phyloP scores from a whole-genome alignment of 352 stramenopile species.

The Phytopythium chamaehyphon region DNA sequence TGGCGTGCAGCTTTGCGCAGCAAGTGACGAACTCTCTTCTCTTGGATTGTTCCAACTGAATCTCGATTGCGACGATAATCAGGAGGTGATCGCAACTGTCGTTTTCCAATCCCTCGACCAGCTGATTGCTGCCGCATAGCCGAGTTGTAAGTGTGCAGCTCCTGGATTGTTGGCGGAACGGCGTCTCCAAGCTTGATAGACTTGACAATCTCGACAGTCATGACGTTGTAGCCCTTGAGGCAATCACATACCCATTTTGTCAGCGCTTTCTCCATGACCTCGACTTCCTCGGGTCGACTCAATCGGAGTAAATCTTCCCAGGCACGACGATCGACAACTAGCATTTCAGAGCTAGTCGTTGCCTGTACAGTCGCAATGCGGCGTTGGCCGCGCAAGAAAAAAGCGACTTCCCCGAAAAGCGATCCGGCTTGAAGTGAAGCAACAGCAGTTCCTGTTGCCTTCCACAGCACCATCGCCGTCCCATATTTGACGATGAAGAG shows the following conservation, averaged over 20 bases:
- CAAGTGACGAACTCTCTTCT: constrained; percentile 35
- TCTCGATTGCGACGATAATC: constrained; percentile 5
- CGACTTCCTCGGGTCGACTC: constrained; percentile 34
- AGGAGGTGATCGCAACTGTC: too few relatives aligned
- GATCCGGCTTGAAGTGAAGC: constrained; percentile 47
- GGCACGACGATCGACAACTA: constrained; percentile 42
- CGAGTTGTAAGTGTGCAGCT: constrained; percentile 17
- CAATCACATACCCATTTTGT: constrained; percentile 57
- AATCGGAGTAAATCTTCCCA: constrained; percentile 49
- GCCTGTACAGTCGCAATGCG: constrained; percentile 66
- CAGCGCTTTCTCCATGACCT: constrained; percentile 31
- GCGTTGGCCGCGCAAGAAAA: constrained; percentile 56
- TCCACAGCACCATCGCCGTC: constrained; percentile 61
- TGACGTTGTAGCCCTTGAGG: constrained; percentile 66
- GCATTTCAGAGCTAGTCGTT: constrained; percentile 54
- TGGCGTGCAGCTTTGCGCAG: constrained; percentile 21
- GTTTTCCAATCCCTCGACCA: background rate
- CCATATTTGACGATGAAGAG: constrained; percentile 71
- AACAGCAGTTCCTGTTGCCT: constrained; percentile 56
- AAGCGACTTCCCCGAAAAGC: constrained; percentile 74
- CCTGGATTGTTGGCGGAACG: constrained; percentile 33
- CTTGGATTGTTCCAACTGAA: constrained; percentile 26
- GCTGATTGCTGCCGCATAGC: constrained; percentile 1
- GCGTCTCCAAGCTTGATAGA: constrained; percentile 42
- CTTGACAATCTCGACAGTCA: constrained; percentile 71